phyloP scores from a whole-genome alignment of 2,329 filamentous ascomycete genomes.

The Fusarium sp. region DNA sequence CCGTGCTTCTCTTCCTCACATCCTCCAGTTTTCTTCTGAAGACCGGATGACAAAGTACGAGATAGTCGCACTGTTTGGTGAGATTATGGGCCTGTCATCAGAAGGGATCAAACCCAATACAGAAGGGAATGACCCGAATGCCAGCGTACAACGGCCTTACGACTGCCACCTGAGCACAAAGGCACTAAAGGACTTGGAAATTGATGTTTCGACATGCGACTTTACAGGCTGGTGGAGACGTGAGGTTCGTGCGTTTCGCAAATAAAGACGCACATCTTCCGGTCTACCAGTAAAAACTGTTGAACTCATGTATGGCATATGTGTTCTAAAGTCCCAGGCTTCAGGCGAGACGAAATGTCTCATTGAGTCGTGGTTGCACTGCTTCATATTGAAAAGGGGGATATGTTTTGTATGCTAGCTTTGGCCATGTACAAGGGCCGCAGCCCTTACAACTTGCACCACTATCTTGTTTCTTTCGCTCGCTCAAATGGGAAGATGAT shows the following conservation, averaged over 20 bases:
- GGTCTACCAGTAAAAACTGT: neutral
- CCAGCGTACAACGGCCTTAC: constrained; percentile 82
- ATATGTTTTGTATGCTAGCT: constrained; percentile 22
- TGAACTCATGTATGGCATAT: constrained; percentile 2
- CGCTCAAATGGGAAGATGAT: too few species aligned
- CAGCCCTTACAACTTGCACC: constrained; percentile 4
- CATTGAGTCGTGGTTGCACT: constrained; percentile 12
- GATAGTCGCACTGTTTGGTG: constrained; percentile 82
- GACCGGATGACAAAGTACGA: constrained; percentile 91
- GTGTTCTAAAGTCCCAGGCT: constrained; percentile 13
- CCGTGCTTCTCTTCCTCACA: constrained; percentile 69
- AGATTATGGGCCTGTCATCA: constrained; percentile 81
- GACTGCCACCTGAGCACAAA: constrained; percentile 89
- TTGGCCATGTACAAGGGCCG: neutral
- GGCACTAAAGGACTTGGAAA: constrained; percentile 77
- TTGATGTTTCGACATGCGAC: constrained; percentile 79
- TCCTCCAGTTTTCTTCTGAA: constrained; percentile 89
- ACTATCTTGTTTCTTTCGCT: neutral
- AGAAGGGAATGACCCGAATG: constrained; percentile 78
- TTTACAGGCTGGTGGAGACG: constrained; percentile 86
- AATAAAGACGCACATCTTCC: constrained; percentile 52
- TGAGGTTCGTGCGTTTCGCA: constrained; percentile 70
- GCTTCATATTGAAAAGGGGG: constrained; percentile 21
- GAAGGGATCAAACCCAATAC: constrained; percentile 77
- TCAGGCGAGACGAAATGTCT: constrained; percentile 13